Conservation (phyloP, 1,284 basidiomycete genomes). For the Ganoderma boninense region DNA sequence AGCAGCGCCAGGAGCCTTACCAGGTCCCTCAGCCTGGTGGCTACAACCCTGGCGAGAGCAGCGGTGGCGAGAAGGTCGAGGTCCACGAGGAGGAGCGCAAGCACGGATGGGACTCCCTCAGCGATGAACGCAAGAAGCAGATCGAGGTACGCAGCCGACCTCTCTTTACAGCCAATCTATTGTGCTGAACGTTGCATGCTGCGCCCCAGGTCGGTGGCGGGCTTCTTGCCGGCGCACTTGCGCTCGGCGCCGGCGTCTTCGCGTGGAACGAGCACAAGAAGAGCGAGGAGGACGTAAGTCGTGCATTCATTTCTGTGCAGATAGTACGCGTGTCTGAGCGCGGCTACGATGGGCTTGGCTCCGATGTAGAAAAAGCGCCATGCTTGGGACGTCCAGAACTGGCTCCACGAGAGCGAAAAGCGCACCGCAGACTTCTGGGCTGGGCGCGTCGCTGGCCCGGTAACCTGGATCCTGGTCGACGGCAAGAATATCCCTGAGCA, state of each 20-base stretch:
- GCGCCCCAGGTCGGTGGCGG: slow-evolving; percentile 69
- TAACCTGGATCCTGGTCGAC: slow-evolving; percentile 67
- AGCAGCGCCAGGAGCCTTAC: slow-evolving; percentile 38
- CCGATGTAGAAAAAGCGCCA: slow-evolving; percentile 56
- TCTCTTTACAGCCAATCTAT: neutral
- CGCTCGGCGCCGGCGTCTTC: slow-evolving; percentile 58
- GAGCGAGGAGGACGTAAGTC: slow-evolving; percentile 61
- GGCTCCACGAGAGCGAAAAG: slow-evolving; percentile 64
- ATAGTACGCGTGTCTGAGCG: slow-evolving; percentile 2
- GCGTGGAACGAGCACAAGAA: slow-evolving; percentile 67
- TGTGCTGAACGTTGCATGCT: slow-evolving; percentile 5
- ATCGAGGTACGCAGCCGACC: slow-evolving; percentile 55
- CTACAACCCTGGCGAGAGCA: slow-evolving; percentile 25
- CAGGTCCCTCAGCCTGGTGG: slow-evolving; percentile 35
- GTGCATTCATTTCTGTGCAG: neutral
- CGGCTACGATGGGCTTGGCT: slow-evolving; percentile 4
- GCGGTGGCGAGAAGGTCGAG: slow-evolving; percentile 36
- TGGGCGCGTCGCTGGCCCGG: slow-evolving; percentile 55
- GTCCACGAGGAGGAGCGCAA: slow-evolving; percentile 56
- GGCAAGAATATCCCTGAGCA: slow-evolving; percentile 65
- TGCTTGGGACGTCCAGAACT: slow-evolving; percentile 59
- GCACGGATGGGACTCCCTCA: slow-evolving; percentile 65
- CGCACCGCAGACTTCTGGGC: slow-evolving; percentile 59
- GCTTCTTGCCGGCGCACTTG: slow-evolving; percentile 59
- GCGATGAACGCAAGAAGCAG: slow-evolving; percentile 63